Conservation (phyloP, 345 rosid genomes). For the Linum trigynum region DNA sequence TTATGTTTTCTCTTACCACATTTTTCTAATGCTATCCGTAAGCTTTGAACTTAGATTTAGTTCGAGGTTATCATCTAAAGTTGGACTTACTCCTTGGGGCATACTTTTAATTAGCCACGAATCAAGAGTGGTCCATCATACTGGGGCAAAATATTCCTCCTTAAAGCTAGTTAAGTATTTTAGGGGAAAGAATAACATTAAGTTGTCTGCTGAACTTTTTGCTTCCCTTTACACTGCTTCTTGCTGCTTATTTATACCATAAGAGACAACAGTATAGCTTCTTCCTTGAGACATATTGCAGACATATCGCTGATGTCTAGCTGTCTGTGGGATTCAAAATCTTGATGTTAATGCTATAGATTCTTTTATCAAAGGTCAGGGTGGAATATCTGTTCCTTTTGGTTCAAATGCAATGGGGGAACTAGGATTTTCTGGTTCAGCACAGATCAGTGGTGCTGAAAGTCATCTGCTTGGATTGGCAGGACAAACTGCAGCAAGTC, state of each 20-base stretch:
- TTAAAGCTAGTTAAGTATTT: neutral
- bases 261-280: neutral
- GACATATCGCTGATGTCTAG: neutral
- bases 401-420: conserved; percentile 32
- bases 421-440: conserved; percentile 25
- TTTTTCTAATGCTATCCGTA: neutral
- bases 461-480: conserved; percentile 15
- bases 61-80: neutral
- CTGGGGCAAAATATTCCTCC: neutral
- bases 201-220: too few species aligned
- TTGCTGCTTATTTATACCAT: neutral
- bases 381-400: conserved; percentile 31
- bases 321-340: neutral
- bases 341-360: conserved; percentile 22
- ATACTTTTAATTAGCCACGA: too few species aligned
- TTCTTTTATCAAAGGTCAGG: conserved; percentile 48
- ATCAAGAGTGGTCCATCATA: neutral
- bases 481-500: conserved; percentile 13
- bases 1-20: neutral
- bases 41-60: neutral
- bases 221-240: neutral
- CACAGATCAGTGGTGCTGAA: conserved; percentile 27
- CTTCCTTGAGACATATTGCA: neutral
- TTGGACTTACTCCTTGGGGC: too few species aligned
- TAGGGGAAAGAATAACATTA: neutral